Conservation (phyloP, 441 rosid species). For the Gossypium aridum region DNA sequence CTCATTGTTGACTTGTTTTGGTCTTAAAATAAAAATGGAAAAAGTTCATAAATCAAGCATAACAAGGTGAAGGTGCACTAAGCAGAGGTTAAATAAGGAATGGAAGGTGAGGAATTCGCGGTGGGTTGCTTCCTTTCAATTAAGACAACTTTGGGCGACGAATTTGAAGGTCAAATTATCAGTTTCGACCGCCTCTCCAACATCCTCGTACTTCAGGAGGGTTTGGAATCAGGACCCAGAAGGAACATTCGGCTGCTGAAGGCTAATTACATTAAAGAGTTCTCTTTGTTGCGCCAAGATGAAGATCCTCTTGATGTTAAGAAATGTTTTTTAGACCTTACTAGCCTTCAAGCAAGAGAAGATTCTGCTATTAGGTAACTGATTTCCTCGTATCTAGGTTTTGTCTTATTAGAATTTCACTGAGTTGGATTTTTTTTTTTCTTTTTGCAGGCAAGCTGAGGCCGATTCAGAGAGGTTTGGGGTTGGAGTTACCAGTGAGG, state of each 20-base stretch:
- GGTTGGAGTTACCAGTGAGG: constrained; percentile 85
- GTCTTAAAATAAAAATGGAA: background rate
- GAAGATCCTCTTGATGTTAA: constrained; percentile 66
- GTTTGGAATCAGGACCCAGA: constrained; percentile 52
- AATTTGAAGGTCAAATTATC: constrained; percentile 78
- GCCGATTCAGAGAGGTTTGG: constrained; percentile 82
- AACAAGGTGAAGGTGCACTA: background rate
- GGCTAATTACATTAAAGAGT: constrained; percentile 63
- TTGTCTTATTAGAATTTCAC: background rate
- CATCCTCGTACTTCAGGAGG: constrained; percentile 92
- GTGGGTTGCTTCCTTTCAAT: constrained; percentile 77
- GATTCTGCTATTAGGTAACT: constrained; percentile 65
- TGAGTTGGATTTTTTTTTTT: background rate
- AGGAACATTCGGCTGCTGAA: constrained; percentile 72
- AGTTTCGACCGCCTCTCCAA: constrained; percentile 78
- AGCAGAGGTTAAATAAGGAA: background rate
- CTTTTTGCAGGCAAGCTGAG: constrained; percentile 71
- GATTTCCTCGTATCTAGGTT: background rate
- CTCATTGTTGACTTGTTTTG: background rate
- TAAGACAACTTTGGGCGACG: constrained; percentile 78
- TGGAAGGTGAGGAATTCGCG: constrained; percentile 55
- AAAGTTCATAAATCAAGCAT: background rate
- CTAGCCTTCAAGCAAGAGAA: constrained; percentile 59
- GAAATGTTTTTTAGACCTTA: constrained; percentile 58
- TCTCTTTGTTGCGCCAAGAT: constrained; percentile 54